Percentiles rank a stretch among this genome's conserved stretches.
Conservation (phyloP, 2,329 filamentous ascomycete species). For the Lachnellula suecica region DNA sequence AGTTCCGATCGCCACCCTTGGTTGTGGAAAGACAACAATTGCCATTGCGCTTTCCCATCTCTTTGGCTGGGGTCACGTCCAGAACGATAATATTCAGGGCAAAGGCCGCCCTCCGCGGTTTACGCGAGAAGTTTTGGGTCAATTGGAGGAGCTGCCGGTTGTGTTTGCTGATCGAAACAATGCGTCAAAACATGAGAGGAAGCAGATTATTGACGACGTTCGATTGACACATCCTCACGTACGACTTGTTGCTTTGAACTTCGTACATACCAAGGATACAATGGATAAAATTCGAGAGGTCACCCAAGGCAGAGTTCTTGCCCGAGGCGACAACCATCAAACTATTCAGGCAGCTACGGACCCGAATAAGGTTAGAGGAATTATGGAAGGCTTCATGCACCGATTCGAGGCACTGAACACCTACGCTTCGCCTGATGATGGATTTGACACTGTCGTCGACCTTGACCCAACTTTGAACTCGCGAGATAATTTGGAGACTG, state of each 20-base stretch:
- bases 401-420: slow-evolving; percentile 79
- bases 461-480: slow-evolving; percentile 78
- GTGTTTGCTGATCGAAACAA: slow-evolving; percentile 96
- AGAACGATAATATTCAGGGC: slow-evolving; percentile 93
- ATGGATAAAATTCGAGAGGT: slow-evolving; percentile 71
- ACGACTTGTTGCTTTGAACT: slow-evolving; percentile 83
- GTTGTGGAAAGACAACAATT: slow-evolving; percentile 95
- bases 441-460: slow-evolving; percentile 83
- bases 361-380: slow-evolving; percentile 71
- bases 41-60: slow-evolving; percentile 78
- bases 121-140: slow-evolving; percentile 65
- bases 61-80: slow-evolving; percentile 89
- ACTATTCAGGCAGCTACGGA: slow-evolving; percentile 87
- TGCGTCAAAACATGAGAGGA: slow-evolving; percentile 81
- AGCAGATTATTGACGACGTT: slow-evolving; percentile 83
- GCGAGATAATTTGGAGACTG: slow-evolving; percentile 79
- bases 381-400: slow-evolving; percentile 92
- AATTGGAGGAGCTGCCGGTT: slow-evolving; percentile 64
- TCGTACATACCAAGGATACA: slow-evolving; percentile 69
- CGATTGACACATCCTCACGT: slow-evolving; percentile 59
- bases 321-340: slow-evolving; percentile 93
- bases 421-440: slow-evolving; percentile 68
- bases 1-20: slow-evolving; percentile 89
- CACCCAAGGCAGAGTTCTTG: slow-evolving; percentile 76
- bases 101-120: slow-evolving; percentile 78